Evolutionary conservation across 495 filamentous ascomycete species (phyloP), one percentile per base, ranked within the genome.

Genomic region (Emericellopsis terricola): DNA sequence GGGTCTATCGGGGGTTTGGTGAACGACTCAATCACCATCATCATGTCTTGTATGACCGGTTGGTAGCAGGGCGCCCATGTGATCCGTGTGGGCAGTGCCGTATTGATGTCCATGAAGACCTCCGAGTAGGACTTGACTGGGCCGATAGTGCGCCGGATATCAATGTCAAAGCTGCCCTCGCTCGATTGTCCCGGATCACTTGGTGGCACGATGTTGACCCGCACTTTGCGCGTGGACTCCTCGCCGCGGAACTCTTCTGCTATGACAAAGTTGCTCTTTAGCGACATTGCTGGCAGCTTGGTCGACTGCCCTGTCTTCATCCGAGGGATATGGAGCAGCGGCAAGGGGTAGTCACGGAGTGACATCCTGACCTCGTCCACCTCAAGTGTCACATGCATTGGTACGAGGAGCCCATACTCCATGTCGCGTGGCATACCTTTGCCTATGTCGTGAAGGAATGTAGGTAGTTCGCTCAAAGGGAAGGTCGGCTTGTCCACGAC

Each of bases 41-140:
- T 99, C 81, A 94, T 94, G 46, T 99, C 89, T 53, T 99, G 89
- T 35, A 99, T 94, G 8, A 86, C 91, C 17, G 89, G 89, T 41
- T 99, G 89, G 48, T 96, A 96, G 0, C 89, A 93, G 37, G 85
- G 81, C 26, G 86, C 83, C 89, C 89, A 99, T 19, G 85, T 94
- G 33, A 96, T 86, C 36, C 79, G 73, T 6, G 89, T 99, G 7
- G 91, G 77, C 39, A 81, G 70, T 38, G 76, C 77, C 3, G 87
- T 94, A 48, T 94, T 87, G 47, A 99, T 92, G 34, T 92, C 80
- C 41, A 96, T 63, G 14, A 64, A 66, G 41, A 94, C 81, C 41
- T 96, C 80, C 0, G 91, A 94, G 49, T 87, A 99, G 1, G 84
- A 89, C 62, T 99, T 99, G 26, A 99, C 86, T 0, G 89, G 82